Evolutionary conservation across 2,329 filamentous ascomycete genomes (phyloP), one percentile per base, ranked within the genome.

Genomic region (Colletotrichum higginsianum): DNA sequence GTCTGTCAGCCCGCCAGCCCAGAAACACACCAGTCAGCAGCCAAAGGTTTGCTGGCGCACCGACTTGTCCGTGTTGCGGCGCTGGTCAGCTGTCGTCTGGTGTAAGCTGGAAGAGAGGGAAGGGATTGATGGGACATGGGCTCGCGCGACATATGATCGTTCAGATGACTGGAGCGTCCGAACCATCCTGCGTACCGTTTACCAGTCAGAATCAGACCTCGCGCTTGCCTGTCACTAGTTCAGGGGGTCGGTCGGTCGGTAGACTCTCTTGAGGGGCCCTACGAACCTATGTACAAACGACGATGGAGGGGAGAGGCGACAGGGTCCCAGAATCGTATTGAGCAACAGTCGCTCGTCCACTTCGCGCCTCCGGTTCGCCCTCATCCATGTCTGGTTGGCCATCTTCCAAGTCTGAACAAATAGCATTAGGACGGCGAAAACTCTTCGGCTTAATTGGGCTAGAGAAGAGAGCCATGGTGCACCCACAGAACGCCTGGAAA

Each of bases 71-170:
- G 49, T 55, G 23, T 21, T 55, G 38, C 61, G 42, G 30, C 38
- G 18, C 47, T 35, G 61, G 49, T 63, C 35, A 44, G 47, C 61
- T 44, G 47, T 53, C 61, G 61, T 53, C 61, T 42, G 21, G 47
- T 53, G 16, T 53, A 26, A 26, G 49, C 5, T 30, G 30, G 7
- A 52, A 7, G 7, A 52, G 5, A n/a, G 35, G 30, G 21, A 38
- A 9, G 35, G 23, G 23, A 26, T 26, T 26, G 23, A 3, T 26
- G 23, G 23, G 38, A 65, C 21, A 21, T 47, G 11, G 47, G 42
- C 23, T 42, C 50, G 50, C 23, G 6, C 50, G 47, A 30, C 49
- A 49, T 42, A 23, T 26, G 47, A 42, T 62, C 30, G 30, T 57
- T 57, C 44, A 42, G 50, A 64, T 21, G 50, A 49, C 61, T 44